Evolutionary conservation across 164 flowering plant genomes (phyloP), one percentile per base, ranked within the genome.

Genomic region (Dillenia suffruticosa): DNA sequence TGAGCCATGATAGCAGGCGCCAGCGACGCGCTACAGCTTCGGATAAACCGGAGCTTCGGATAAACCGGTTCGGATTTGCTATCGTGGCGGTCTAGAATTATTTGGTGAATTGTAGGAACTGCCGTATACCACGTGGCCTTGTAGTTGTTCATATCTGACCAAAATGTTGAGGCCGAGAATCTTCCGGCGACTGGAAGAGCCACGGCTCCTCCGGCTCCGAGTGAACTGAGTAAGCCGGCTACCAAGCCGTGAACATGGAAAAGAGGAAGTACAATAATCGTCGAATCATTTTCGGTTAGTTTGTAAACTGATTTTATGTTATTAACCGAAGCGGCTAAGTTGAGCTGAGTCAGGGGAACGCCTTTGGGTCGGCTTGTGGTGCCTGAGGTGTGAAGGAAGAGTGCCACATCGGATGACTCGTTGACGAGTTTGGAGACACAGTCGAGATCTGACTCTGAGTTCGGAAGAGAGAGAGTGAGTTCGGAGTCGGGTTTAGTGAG

Each of bases 361-460:
- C 98, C 98, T 70, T 94, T 94, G 13, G 98, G 97, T 0, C 93
- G 84, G 72, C 97, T 89, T 9, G 97, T 94, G 59, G 98, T 94
- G 51, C 97, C 98, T 10, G 97, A 90, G 1, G 98, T 94, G 83
- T 94, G 98, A 44, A 94, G 86, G 76, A 94, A 94, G 16, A 94
- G 84, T 9, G 96, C 84, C 59, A 81, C 78, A 68, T 92, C 98
- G 50, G 80, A 70, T 3, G 96, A 83, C 17, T 87, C 87, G 59
- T 90, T 90, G n/a, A 70, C 72, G 61, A 79, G 40, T 51, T 64
- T 16, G 6, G 67, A 32, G 9, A 70, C 46, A 14, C 74, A 59
- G 43, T 71, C 63, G 1, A 64, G 19, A 44, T 15, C 46, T 19
- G 73, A 51, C 22, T 67, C 80, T 10, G 78, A 12, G 5, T 56